Evolutionary conservation across 108 stramenopile genomes (phyloP), one percentile per base, ranked within the genome.

Genomic region (Halocafeteria seosinensis): DNA sequence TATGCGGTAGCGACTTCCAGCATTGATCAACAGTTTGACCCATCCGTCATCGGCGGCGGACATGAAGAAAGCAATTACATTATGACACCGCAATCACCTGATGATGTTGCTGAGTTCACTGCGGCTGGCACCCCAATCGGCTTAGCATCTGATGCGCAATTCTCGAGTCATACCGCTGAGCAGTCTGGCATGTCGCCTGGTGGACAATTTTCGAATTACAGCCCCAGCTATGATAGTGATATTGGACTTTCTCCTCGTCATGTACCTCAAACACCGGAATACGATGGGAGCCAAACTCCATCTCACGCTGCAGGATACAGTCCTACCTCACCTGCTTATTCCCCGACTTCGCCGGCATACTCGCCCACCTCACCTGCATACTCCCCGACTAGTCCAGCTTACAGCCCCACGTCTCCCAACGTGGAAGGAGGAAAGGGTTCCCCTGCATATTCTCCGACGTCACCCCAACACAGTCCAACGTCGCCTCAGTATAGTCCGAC

Each of bases 1-100:
- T 84, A 88, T 62, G 89, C 88, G 37, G 84, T 91, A 34, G 88
- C 89, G 66, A 77, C 89, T 29, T 88, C 86, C 26, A n/a, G n/a
- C n/a, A n/a, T n/a, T n/a, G 85, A 77, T 13, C 87, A 88, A 66
- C 42, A 11, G 29, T 28, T 28, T 9, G 53, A 11, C 5, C 29
- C 9, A 12, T 12, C 5, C 5, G 53, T 28, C 5, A 8, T 31
- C 5, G 5, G 5, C 32, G 53, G 53, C 9, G 5, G 11, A 8
- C 53, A 5, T 55, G 85, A 87, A 23, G 76, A 84, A 59, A 73
- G 69, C 38, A 82, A 64, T 30, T 77, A 81, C 68, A 81, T 84
- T 37, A 76, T 80, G 34, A 53, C 85, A 47, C 82, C 85, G 4
- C 66, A 77, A 69, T 73, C 75, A 31, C 73, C 69, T 75, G 66